A percentile compares a stretch with the other conserved stretches of the same genome.
Conservation (phyloP, 371 early-diverging fungal genomes). For the Edhazardia aedis region DNA sequence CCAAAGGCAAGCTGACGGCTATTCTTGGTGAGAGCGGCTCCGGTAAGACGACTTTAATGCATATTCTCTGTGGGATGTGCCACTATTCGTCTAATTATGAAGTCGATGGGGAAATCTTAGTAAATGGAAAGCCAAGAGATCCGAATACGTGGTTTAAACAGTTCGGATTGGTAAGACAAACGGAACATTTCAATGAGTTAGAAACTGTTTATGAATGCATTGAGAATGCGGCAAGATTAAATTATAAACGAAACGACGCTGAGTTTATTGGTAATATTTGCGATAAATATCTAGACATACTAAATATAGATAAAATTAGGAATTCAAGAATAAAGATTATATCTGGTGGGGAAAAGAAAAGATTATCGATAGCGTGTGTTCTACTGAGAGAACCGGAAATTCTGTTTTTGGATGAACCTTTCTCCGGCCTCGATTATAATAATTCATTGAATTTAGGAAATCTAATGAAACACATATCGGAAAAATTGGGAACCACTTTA, state of each 20-base stretch:
- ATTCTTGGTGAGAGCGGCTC: slow-evolving; percentile 44
- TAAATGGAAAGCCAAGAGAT: slow-evolving; percentile 53
- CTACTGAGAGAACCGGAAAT: slow-evolving; percentile 35
- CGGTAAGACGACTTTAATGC: slow-evolving; percentile 64
- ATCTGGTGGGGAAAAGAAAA: slow-evolving; percentile 45
- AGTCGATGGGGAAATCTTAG: slow-evolving; percentile 54
- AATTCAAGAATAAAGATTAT: slow-evolving; percentile 13
- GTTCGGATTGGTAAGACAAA: slow-evolving; percentile 49
- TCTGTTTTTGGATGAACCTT: slow-evolving; percentile 58
- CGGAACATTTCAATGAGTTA: slow-evolving; percentile 45
- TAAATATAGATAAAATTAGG: slow-evolving; percentile 3
- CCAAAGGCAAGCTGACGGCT: too few relatives aligned
- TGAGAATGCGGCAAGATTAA: slow-evolving; percentile 15
- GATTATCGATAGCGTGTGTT: slow-evolving; percentile 39
- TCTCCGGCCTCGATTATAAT: slow-evolving; percentile 66
- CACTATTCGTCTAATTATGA: slow-evolving; percentile 52
- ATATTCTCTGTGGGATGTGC: slow-evolving; percentile 61
- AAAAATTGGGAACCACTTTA: too few relatives aligned
- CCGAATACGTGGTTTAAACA: slow-evolving; percentile 25
- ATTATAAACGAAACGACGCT: background rate
- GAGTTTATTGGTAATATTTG: too few relatives aligned
- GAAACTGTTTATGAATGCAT: slow-evolving; percentile 41
- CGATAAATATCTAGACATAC: slow-evolving; percentile 23
- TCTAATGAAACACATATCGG: too few relatives aligned
- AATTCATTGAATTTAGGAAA: too few relatives aligned